These are phyloP conservation scores for Fusarium setosum DNA, from an alignment of 2,329 filamentous ascomycete species.

Conservation along the genomic window DNA sequence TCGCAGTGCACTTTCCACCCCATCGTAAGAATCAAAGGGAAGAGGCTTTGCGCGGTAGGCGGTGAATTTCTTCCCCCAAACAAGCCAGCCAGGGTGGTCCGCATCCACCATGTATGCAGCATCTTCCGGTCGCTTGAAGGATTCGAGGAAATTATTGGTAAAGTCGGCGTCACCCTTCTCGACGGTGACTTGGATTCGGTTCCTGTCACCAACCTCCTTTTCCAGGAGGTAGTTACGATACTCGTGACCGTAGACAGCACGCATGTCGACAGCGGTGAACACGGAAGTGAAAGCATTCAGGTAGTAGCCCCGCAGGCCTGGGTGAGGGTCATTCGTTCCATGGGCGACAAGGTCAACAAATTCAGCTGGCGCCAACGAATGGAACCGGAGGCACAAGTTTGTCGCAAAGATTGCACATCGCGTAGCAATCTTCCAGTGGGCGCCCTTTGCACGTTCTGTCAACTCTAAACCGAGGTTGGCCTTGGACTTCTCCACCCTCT, in stretches of 20 bases:
- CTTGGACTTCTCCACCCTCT: constrained; percentile 86
- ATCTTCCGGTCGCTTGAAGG: constrained; percentile 74
- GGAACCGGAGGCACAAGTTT: constrained; percentile 91
- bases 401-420: constrained; percentile 91
- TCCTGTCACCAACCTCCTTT: constrained; percentile 76
- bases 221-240: constrained; percentile 89
- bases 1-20: constrained; percentile 78
- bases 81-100: constrained; percentile 95
- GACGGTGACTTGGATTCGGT: constrained; percentile 80
- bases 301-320: constrained; percentile 84
- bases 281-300: constrained; percentile 79
- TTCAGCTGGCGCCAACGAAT: constrained; percentile 82
- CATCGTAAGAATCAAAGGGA: constrained; percentile 80
- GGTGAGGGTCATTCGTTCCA: constrained; percentile 91
- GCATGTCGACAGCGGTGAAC: constrained; percentile 88
- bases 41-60: constrained; percentile 79
- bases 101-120: constrained; percentile 91
- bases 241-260: constrained; percentile 86
- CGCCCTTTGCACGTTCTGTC: constrained; percentile 78
- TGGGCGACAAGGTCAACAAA: constrained; percentile 86
- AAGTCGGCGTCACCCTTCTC: constrained; percentile 80
- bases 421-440: constrained; percentile 97
- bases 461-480: constrained; percentile 83
- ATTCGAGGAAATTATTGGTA: constrained; percentile 81
- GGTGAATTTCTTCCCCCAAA: constrained; percentile 90